phyloP scores from a whole-genome alignment of 2,329 filamentous ascomycete genomes.

The Domatiomyces globalis region DNA sequence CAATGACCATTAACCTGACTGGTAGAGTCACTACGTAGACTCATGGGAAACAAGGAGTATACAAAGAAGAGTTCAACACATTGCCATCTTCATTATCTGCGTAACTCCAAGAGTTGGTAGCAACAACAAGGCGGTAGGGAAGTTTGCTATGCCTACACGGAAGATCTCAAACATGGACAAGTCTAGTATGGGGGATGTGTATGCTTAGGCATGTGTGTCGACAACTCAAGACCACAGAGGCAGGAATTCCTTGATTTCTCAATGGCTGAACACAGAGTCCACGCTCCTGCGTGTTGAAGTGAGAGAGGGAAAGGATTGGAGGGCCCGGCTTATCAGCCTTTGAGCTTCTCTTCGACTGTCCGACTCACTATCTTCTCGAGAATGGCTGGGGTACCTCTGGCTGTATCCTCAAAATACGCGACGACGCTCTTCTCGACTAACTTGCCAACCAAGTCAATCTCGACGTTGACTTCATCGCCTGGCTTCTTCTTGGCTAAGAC shows the following conservation, averaged over 20 bases:
- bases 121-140: background rate
- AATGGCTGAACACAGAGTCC: background rate
- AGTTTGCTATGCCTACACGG: background rate
- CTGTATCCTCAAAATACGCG: constrained; percentile 50
- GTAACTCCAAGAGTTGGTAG: background rate
- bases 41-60: background rate
- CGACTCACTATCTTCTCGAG: constrained; percentile 60
- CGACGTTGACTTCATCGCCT: constrained; percentile 76
- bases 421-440: constrained; percentile 63
- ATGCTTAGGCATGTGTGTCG: too few species aligned
- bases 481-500: constrained; percentile 64
- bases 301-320: background rate
- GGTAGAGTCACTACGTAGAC: background rate
- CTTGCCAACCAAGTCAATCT: constrained; percentile 72
- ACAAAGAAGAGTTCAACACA: background rate
- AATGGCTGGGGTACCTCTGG: constrained; percentile 35
- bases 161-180: too few species aligned
- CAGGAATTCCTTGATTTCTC: background rate
- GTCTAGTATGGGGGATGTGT: too few species aligned
- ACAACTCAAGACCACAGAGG: too few species aligned
- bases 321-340: constrained; percentile 9
- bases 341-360: constrained; percentile 58
- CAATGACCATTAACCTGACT: background rate
- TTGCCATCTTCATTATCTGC: background rate
- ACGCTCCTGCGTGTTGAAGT: background rate